These are phyloP conservation scores for Elaeagnus macrophylla DNA, from an alignment of 306 rosid genomes.

Conservation along the genomic window DNA sequence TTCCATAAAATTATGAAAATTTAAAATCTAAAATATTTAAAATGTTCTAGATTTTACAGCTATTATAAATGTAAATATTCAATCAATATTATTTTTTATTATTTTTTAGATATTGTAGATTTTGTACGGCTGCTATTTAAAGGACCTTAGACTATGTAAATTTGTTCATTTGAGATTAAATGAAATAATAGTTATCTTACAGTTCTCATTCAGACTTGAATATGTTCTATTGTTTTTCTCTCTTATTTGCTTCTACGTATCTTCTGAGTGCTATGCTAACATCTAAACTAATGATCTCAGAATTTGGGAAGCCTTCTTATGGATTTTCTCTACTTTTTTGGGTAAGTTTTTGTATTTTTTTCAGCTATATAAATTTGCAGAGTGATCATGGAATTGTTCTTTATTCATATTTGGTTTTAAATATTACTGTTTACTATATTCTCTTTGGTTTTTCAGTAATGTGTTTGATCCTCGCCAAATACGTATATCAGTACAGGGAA, in stretches of 20 bases:
- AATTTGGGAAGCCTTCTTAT: constrained; percentile 78
- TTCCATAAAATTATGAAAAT: too few species aligned
- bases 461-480: constrained; percentile 95
- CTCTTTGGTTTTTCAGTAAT: constrained; percentile 42
- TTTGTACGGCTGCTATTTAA: too few species aligned
- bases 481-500: constrained; percentile 94
- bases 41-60: too few species aligned
- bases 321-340: constrained; percentile 92
- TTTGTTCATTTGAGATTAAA: too few species aligned
- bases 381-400: not conserved
- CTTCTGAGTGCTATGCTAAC: constrained; percentile 11
- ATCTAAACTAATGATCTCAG: constrained; percentile 30
- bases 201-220: constrained; percentile 6
- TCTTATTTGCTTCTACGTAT: constrained; percentile 15
- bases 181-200: too few species aligned
- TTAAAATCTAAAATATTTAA: too few species aligned
- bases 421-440: not conserved
- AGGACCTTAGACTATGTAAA: too few species aligned
- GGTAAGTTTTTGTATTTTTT: constrained; percentile 42
- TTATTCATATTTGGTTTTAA: not conserved
- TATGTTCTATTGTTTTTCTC: constrained; percentile 6
- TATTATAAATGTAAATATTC: too few species aligned
- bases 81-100: too few species aligned
- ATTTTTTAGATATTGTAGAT: too few species aligned
- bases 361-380: constrained; percentile 9